Percentiles rank a stretch among this genome's conserved stretches.
Evolutionary conservation across 2,329 filamentous ascomycete genomes (phyloP).

Genomic region (Aspergillus sojae): DNA sequence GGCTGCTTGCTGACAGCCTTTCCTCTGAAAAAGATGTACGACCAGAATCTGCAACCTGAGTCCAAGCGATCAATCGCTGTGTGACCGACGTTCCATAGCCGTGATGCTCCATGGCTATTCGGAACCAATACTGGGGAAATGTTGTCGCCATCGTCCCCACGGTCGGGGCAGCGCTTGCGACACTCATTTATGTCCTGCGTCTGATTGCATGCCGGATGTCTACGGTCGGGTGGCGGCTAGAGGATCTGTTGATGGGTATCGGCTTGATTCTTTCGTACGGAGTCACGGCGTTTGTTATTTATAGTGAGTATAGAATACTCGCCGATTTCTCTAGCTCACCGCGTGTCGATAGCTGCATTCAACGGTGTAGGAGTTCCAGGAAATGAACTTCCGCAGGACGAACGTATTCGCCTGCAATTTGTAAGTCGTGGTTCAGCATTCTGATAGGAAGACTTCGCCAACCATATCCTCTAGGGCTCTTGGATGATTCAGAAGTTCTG

Average conservation of each 20-base stretch:
- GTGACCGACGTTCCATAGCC: background rate
- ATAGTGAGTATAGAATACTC: slow-evolving; percentile 9
- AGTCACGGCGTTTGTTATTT: slow-evolving; percentile 12
- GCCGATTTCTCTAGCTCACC: background rate
- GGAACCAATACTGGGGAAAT: slow-evolving; percentile 16
- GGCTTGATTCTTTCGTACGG: slow-evolving; percentile 15
- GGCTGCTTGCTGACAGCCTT: background rate
- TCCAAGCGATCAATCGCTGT: background rate
- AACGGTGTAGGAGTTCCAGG: slow-evolving; percentile 14
- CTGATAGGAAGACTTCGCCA: background rate
- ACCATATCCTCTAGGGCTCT: slow-evolving; percentile 10
- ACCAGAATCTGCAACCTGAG: background rate
- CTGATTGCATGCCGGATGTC: slow-evolving; percentile 9
- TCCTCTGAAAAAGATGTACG: background rate
- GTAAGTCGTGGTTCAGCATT: background rate
- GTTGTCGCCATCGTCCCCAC: slow-evolving; percentile 14
- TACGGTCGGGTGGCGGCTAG: slow-evolving; percentile 2
- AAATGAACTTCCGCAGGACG: background rate
- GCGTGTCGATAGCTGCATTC: slow-evolving; percentile 10
- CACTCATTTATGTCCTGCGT: slow-evolving; percentile 10
- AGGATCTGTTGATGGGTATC: slow-evolving; percentile 15
- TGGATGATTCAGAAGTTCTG: slow-evolving; percentile 27
- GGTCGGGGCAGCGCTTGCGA: slow-evolving; percentile 9
- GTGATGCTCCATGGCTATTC: slow-evolving; percentile 4
- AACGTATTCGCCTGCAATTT: slow-evolving; percentile 1